Evolutionary conservation across 2,329 filamentous ascomycete genomes (phyloP).

Genomic region (Pseudonectria foliicola): DNA sequence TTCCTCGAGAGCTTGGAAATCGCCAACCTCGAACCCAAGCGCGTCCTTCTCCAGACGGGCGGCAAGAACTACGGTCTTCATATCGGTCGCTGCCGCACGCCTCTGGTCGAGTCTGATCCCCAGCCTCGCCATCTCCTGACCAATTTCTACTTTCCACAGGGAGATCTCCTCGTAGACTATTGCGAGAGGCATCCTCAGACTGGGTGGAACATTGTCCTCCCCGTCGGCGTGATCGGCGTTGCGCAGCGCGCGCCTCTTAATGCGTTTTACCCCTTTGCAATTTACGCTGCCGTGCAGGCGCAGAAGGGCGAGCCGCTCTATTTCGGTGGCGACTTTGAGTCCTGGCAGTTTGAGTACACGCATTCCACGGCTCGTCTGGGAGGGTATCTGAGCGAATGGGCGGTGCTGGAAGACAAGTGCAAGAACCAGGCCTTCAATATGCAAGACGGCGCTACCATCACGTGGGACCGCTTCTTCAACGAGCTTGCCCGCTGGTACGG

Average conservation of each 20-base stretch:
- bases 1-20: background rate
- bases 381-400: slow-evolving; percentile 4
- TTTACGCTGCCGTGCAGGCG: slow-evolving; percentile 1
- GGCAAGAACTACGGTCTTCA: slow-evolving; percentile 7
- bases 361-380: slow-evolving; percentile 1
- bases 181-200: background rate
- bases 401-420: slow-evolving; percentile 1
- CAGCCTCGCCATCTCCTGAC: background rate
- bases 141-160: slow-evolving; percentile 5
- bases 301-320: background rate
- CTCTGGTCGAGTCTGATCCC: slow-evolving; percentile 4
- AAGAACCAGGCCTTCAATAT: slow-evolving; percentile 3
- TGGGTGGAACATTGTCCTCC: slow-evolving; percentile 2
- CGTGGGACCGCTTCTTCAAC: slow-evolving; percentile 1
- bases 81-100: slow-evolving; percentile 2
- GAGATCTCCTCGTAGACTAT: background rate
- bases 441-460: background rate
- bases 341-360: background rate
- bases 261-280: background rate
- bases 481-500: slow-evolving; percentile 1
- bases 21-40: background rate
- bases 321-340: background rate
- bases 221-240: slow-evolving; percentile 1
- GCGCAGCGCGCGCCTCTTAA: background rate
- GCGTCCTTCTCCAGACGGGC: slow-evolving; percentile 3